These are phyloP conservation scores for Trichophyton verrucosum DNA, from an alignment of 2,329 filamentous ascomycete species.

Conservation along the genomic window DNA sequence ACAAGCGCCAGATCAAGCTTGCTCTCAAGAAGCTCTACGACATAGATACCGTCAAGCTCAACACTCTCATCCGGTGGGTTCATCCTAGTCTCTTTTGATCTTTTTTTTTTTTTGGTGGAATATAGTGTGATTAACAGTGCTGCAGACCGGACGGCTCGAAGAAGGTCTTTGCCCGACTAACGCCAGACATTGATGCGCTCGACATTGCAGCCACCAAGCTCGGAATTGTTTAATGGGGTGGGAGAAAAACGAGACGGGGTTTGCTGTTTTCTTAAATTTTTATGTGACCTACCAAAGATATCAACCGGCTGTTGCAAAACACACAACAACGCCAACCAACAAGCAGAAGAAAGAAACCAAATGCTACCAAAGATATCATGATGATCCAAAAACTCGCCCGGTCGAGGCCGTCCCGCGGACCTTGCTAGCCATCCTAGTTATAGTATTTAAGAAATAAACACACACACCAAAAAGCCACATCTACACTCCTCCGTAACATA, in stretches of 20 bases:
- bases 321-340: no score
- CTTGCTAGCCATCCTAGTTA: background rate
- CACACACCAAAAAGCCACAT: background rate
- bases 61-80: conserved; percentile 88
- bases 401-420: background rate
- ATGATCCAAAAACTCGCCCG: background rate
- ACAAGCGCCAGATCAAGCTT: conserved; percentile 99
- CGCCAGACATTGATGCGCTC: conserved; percentile 91
- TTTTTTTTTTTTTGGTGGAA: no score
- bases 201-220: conserved; percentile 99
- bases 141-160: conserved; percentile 83
- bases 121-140: conserved; percentile 3
- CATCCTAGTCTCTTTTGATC: conserved; percentile 2
- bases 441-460: background rate
- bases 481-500: no score
- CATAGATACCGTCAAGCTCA: conserved; percentile 96
- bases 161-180: conserved; percentile 97
- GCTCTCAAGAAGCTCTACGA: conserved; percentile 99
- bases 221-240: conserved; percentile 63
- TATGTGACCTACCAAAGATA: conserved; percentile 8
- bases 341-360: background rate
- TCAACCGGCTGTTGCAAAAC: conserved; percentile 6
- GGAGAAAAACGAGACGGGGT: conserved; percentile 1
- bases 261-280: conserved; percentile 7
- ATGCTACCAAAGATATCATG: background rate